Base-by-base conservation (phyloP, 495 filamentous ascomycete species). In the Annulohypoxylon bovei region DNA sequence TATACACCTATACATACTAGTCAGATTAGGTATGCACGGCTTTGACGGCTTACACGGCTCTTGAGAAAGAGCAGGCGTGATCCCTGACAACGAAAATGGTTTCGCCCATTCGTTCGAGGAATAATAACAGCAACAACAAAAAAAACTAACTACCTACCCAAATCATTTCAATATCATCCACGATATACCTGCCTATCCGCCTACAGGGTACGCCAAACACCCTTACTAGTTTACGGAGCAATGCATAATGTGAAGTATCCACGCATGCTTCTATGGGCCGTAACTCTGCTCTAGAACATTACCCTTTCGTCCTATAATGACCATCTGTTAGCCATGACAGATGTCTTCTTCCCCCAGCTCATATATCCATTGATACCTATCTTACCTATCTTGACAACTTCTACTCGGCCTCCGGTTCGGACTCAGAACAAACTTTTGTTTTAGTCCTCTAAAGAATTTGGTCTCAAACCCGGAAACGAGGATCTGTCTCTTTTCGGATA, bases 231-330 rank as follows among this genome's bases (percentile, higher is more conserved):
- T 44, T 32, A 44, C 53, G 40, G 54, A 70, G 75, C 75, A 72
- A 77, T 78, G 76, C 78, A 76, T 71, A 74, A 67, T 64, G 72
- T 59, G 67, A 71, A 61, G 73, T 70, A 46, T 68, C 67, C 72
- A 30, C 61, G 59, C 52, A 60, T 27, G 37, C 58, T 58, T 62
- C 53, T 56, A n/a, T 12, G 47, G 35, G 46, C 56, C 27, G 44
- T 53, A 71, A 59, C 63, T 60, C 53, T 59, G 27, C 58, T 63
- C 33, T 65, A 63, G 42, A 54, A 46, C 14, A 71, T 39, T 60
- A 63, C 23, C 58, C 53, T 67, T 71, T 67, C 69, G 47, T 67
- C 69, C 53, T 72, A 68, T 68, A 61, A 23, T 50, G 23, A 9
- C 50, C 54, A 33, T 65, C 56, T 49, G 27, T 72, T 65, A 46